Base-by-base conservation (phyloP, 805 yeast genomes). In the Candida parachauliodes region DNA sequence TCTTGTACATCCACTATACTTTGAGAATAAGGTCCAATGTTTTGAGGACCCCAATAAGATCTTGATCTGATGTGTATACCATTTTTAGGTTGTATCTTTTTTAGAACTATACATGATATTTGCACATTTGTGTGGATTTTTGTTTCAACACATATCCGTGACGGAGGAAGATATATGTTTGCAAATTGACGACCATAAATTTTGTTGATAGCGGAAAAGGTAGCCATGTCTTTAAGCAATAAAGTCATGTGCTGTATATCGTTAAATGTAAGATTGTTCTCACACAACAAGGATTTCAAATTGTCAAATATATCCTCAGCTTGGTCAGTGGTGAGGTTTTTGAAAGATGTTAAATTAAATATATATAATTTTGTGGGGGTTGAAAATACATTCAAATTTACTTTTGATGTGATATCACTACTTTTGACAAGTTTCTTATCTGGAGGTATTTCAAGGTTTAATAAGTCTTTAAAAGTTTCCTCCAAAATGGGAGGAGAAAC, bases 41-140 rank as follows among this genome's bases (percentile, higher is more conserved):
- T 93, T 25, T 95, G 91, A 0, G 98, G 98, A 0, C 97, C 98
- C 98, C 98, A 93, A 56, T 85, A 89, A 28, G 97, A 88, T 42
- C 89, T 71, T 1, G 97, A 88, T 50, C 93, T 91, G 7, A 93
- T 88, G 52, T 93, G 98, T 11, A 91, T 64, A 0, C 98, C 96
- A 21, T 62, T 63, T 47, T 83, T 83, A 8, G 32, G 33, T 7
- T 12, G 20, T 12, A 20, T 46, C 47, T 33, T 36, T 18, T 58
- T 47, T 12, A 79, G 50, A 0, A 74, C 72, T 10, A 74, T 64
- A 11, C 83, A 79, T 0, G 96, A 85, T 8, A 89, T 53, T 49
- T 78, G 83, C 5, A 81, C 52, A 0, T 58, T 55, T 1, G 45
- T 34, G 3, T 9, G 2, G 2, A 81, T 52, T 1, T 48, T 46